These are phyloP conservation scores for Coelastrella sp. DNA, from an alignment of 139 green algal genomes.

Conservation along the genomic window DNA sequence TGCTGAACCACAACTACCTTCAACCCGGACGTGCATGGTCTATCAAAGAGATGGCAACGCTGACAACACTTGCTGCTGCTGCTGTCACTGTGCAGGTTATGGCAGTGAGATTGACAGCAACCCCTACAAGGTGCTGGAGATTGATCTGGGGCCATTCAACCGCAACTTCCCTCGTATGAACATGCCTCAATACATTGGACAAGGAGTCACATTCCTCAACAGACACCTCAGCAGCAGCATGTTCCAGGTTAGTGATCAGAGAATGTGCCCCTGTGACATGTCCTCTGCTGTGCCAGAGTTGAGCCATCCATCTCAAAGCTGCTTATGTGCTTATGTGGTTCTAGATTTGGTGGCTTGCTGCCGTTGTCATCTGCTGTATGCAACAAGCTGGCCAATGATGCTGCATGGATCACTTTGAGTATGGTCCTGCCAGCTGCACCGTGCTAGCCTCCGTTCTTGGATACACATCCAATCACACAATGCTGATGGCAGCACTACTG, in stretches of 20 bases:
- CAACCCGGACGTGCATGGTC: neutral
- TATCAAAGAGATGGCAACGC: neutral
- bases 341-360: too few relatives aligned
- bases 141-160: slow-evolving; percentile 84
- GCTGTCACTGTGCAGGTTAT: slow-evolving; percentile 1
- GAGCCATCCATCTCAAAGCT: too few relatives aligned
- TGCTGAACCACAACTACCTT: neutral
- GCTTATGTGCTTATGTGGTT: too few relatives aligned
- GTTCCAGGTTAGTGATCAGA: slow-evolving; percentile 50
- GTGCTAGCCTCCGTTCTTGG: too few relatives aligned
- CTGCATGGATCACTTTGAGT: too few relatives aligned
- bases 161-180: slow-evolving; percentile 70
- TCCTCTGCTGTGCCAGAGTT: too few relatives aligned
- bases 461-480: too few relatives aligned
- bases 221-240: slow-evolving; percentile 69
- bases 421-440: too few relatives aligned
- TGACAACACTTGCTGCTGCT: neutral
- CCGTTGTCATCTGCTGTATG: too few relatives aligned
- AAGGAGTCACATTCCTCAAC: slow-evolving; percentile 89
- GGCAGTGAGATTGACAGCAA: slow-evolving; percentile 8
- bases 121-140: slow-evolving; percentile 43
- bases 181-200: slow-evolving; percentile 74
- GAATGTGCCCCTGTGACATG: too few relatives aligned
- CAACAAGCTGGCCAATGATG: too few relatives aligned
- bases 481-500: too few relatives aligned